Conservation (phyloP, 345 rosid species). For the Eucalyptus paniculata region DNA sequence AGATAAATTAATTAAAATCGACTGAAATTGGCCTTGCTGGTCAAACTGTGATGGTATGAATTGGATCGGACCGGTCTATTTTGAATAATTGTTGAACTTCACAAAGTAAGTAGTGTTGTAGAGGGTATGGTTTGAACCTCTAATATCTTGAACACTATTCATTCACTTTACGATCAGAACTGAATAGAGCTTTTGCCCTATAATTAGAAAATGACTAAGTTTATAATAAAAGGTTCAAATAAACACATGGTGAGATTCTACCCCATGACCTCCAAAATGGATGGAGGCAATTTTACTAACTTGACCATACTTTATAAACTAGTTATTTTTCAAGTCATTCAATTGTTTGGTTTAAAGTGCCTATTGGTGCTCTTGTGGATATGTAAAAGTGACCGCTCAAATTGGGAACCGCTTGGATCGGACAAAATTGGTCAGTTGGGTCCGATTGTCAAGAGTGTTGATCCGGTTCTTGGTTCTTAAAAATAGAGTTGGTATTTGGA, state of each 20-base stretch:
- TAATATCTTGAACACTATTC: not conserved
- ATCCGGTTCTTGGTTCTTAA: no score
- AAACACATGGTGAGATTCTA: not conserved
- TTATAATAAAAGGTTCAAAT: no score
- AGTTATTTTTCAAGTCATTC: not conserved
- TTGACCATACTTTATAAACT: not conserved
- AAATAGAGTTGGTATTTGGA: no score
- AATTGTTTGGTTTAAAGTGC: no score
- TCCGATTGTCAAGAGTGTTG: no score
- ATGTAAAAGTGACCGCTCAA: no score
- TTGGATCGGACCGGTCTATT: not conserved
- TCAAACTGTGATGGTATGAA: not conserved
- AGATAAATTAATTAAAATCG: no score
- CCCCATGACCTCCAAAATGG: not conserved
- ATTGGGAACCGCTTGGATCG: accelerated
- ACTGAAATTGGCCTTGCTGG: accelerated
- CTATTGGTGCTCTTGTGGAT: no score
- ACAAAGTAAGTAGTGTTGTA: not conserved
- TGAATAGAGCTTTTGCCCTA: not conserved
- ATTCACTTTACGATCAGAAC: not conserved
- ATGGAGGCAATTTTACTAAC: not conserved
- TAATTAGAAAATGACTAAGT: not conserved
- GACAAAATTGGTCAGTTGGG: no score
- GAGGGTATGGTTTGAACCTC: not conserved
- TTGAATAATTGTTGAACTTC: not conserved